A percentile compares a stretch with the other conserved stretches of the same genome.
These are phyloP conservation scores for Umbilicus rupestris DNA, from an alignment of 164 flowering plant species.

Conservation along the genomic window DNA sequence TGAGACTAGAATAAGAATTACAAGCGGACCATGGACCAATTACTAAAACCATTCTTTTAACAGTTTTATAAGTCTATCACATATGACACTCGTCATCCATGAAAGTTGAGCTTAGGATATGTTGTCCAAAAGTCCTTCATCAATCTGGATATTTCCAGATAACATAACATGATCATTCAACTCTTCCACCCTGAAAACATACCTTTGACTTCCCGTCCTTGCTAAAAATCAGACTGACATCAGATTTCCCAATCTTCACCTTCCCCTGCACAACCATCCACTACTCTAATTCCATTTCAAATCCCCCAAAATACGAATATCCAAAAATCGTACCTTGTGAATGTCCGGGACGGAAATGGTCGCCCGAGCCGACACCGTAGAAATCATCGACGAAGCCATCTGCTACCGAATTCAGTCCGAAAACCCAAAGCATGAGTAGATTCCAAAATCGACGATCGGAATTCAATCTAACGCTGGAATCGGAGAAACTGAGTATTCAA, in stretches of 20 bases:
- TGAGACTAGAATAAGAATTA: too few relatives aligned
- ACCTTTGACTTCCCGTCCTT: not conserved
- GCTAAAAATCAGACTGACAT: not conserved
- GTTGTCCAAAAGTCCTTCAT: not conserved
- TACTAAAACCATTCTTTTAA: not conserved
- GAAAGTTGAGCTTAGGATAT: not conserved
- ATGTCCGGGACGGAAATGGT: not conserved
- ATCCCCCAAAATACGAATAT: not conserved
- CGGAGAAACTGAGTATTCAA: not conserved
- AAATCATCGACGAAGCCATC: constrained; percentile 2
- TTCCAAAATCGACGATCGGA: not conserved
- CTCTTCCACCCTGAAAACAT: not conserved
- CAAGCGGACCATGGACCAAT: too few relatives aligned
- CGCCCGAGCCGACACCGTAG: not conserved
- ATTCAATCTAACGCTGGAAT: not conserved
- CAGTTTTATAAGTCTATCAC: not conserved
- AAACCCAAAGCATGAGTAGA: not conserved
- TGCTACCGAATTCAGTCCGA: not conserved
- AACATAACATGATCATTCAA: not conserved
- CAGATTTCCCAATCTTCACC: not conserved
- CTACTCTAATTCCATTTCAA: not conserved
- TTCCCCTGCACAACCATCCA: not conserved
- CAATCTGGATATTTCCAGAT: not conserved
- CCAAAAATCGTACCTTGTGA: not conserved
- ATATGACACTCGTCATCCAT: not conserved